phyloP scores from a whole-genome alignment of 345 rosid species.

The Pistacia vera region DNA sequence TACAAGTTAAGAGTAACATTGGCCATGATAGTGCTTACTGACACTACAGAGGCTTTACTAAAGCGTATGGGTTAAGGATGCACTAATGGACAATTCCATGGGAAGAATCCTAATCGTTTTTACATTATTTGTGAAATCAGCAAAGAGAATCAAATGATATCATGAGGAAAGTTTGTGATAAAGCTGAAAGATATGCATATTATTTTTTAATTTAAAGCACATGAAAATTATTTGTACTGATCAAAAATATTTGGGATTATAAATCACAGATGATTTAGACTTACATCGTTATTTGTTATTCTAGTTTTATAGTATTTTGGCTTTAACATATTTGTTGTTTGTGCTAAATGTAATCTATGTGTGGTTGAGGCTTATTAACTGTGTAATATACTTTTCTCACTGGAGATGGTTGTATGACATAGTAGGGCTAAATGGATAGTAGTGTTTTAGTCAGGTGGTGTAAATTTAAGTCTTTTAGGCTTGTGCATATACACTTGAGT shows the following conservation, averaged over 20 bases:
- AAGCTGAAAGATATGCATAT: not conserved
- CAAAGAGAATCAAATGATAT: too few species aligned
- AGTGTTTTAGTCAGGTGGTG: too few species aligned
- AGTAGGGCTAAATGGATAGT: too few species aligned
- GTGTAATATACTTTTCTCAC: too few species aligned
- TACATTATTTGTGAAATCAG: too few species aligned
- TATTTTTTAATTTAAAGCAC: not conserved
- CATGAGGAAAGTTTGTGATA: not conserved
- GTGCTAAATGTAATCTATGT: not conserved
- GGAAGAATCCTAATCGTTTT: too few species aligned
- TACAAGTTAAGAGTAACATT: not conserved
- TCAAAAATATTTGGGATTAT: not conserved
- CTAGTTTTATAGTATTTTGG: too few species aligned
- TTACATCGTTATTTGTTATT: not conserved
- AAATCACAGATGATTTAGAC: not conserved
- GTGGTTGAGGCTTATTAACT: not conserved
- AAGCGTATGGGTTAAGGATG: too few species aligned
- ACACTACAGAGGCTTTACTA: too few species aligned
- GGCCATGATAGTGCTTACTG: not conserved
- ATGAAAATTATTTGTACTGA: not conserved
- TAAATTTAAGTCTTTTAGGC: too few species aligned
- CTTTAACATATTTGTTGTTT: not conserved
- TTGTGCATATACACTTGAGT: too few species aligned
- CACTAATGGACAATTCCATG: too few species aligned
- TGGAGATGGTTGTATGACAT: not conserved